Base-by-base conservation (phyloP, 1,139 yeast genomes). In the Nadsonia commutata region DNA sequence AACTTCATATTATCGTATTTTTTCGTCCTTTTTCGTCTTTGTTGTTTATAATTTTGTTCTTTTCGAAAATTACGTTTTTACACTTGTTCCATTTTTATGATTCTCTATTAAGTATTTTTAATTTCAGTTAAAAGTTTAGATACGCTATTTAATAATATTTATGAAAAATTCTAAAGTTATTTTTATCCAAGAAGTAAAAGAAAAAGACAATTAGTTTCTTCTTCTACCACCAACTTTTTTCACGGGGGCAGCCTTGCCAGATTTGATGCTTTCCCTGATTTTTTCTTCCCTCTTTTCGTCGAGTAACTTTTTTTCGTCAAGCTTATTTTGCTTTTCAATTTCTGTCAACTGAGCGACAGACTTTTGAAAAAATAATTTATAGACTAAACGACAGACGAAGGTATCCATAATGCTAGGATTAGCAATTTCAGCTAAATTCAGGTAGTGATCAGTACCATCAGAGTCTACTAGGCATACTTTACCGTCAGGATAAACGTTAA, bases 391-490 rank as follows among this genome's bases (percentile, higher is more conserved):
- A 51, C 69, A 70, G 23, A 79, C 54, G 20, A 79, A 51, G 1
- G 81, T 68, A 48, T 82, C 85, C 48, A 64, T 66, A 57, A 80
- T 65, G 0, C 74, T 67, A 8, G 77, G 76, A 19, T 56, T 59
- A 17, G 51, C 50, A 37, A 65, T 63, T 20, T 66, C 71, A 19
- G 62, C 61, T 23, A 56, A 46, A 37, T 56, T 52, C 39, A 66
- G 50, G 31, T 63, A 58, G 27, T 60, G 55, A 45, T 65, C 64
- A 2, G 66, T 62, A n/a, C 94, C 94, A 45, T 75, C 77, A 19
- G 79, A 70, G 48, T 77, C 72, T 2, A 86, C 80, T 39, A 75
- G 52, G 51, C 86, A 79, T 36, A 69, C 66, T 55, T 74, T 77
- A 2, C 82, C 85, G 42, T 66, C 63, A 36, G 59, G 63, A 27